These are phyloP conservation scores for Cardamine resedifolia DNA, from an alignment of 345 rosid species.

Conservation along the genomic window DNA sequence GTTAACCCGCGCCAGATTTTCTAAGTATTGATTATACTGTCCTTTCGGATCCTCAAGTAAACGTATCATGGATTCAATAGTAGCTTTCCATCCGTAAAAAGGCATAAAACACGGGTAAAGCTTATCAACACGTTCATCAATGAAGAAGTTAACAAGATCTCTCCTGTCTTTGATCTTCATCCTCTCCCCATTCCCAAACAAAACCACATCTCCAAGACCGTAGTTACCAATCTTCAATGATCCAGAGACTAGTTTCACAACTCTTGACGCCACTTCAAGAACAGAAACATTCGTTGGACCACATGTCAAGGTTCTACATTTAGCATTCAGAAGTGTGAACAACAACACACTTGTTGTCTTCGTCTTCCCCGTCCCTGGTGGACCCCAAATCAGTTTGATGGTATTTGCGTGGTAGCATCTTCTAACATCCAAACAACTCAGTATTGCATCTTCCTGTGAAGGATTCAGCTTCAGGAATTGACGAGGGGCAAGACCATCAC, in stretches of 20 bases:
- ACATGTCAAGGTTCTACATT: slow-evolving; percentile 47
- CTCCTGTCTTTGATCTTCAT: slow-evolving; percentile 38
- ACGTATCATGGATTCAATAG: slow-evolving; percentile 28
- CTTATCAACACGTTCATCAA: slow-evolving; percentile 43
- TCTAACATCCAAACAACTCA: slow-evolving; percentile 30
- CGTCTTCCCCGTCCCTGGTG: slow-evolving; percentile 62
- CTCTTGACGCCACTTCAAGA: slow-evolving; percentile 42
- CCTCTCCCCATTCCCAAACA: slow-evolving; percentile 42
- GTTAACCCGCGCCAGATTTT: not conserved
- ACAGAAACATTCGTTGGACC: slow-evolving; percentile 51
- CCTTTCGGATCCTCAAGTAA: slow-evolving; percentile 30
- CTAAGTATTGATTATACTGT: slow-evolving; percentile 26
- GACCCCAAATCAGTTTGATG: slow-evolving; percentile 51
- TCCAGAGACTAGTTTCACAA: slow-evolving; percentile 27
- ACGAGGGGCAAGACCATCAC: slow-evolving; percentile 35
- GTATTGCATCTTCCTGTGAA: slow-evolving; percentile 43
- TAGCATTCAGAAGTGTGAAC: slow-evolving; percentile 33
- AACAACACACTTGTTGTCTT: slow-evolving; percentile 42
- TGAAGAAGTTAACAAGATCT: slow-evolving; percentile 40
- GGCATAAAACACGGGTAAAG: slow-evolving; percentile 39
- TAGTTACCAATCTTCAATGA: slow-evolving; percentile 33
- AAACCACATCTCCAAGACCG: slow-evolving; percentile 45
- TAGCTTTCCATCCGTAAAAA: slow-evolving; percentile 38
- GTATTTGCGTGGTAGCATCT: slow-evolving; percentile 31
- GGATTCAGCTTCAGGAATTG: slow-evolving; percentile 43